phyloP scores from a whole-genome alignment of 768 basidiomycete genomes.

The Mycena filopes region DNA sequence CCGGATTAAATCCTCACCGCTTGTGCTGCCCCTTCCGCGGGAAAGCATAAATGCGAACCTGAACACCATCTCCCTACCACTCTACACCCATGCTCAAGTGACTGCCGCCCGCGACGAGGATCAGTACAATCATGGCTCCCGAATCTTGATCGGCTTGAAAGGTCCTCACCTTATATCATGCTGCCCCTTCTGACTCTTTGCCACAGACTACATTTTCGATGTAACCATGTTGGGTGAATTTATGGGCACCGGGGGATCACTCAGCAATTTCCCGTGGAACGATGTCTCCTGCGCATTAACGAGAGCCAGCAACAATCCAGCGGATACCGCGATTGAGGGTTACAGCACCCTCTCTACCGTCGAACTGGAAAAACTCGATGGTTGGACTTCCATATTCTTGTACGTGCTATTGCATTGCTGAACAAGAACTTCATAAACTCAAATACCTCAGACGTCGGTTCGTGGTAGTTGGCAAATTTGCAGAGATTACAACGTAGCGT shows the following conservation, averaged over 20 bases:
- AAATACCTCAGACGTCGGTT: not conserved
- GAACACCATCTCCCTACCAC: not conserved
- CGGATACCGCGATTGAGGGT: not conserved
- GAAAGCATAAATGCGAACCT: not conserved
- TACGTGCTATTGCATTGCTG: not conserved
- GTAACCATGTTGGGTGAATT: not conserved
- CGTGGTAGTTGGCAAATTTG: not conserved
- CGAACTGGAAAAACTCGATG: not conserved
- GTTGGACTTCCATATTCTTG: not conserved
- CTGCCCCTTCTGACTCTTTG: not conserved
- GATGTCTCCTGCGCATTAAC: slow-evolving; percentile 4
- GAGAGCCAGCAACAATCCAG: not conserved
- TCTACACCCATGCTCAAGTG: not conserved
- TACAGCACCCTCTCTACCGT: not conserved
- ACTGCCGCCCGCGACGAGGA: not conserved
- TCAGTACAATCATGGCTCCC: not conserved
- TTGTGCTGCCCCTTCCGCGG: not conserved
- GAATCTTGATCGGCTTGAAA: slow-evolving; percentile 2
- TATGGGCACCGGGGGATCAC: too few relatives aligned
- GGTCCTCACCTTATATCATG: not conserved
- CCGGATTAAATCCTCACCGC: not conserved
- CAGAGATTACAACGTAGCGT: not conserved
- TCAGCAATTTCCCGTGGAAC: not conserved
- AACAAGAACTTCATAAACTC: not conserved
- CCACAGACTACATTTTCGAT: slow-evolving; percentile 2